Evolutionary conservation across 768 basidiomycete species (phyloP).

Genomic region (Mycena albidolilacea): DNA sequence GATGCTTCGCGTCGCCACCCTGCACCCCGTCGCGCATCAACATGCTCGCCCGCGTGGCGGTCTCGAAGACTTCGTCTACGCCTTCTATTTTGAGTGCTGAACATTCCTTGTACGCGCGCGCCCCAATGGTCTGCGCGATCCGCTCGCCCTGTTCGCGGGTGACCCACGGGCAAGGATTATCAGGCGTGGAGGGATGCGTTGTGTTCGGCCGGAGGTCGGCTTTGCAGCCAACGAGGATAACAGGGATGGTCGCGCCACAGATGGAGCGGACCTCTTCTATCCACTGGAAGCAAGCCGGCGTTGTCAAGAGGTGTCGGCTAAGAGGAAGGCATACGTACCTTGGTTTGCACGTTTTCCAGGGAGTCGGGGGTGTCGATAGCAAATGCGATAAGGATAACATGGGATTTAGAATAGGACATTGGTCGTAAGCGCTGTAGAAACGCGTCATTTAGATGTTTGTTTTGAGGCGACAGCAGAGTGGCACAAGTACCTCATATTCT

Average conservation of each 20-base stretch:
- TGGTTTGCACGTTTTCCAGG: constrained; percentile 93
- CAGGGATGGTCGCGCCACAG: constrained; percentile 93
- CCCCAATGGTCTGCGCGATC: constrained; percentile 88
- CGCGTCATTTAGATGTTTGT: constrained; percentile 31
- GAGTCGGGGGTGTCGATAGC: constrained; percentile 97
- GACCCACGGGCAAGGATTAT: constrained; percentile 69
- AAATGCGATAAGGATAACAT: constrained; percentile 98
- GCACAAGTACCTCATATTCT: constrained; percentile 88
- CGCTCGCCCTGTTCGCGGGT: constrained; percentile 86
- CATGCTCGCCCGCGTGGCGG: constrained; percentile 97
- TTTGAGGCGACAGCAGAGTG: constrained; percentile 17
- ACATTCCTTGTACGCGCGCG: constrained; percentile 95
- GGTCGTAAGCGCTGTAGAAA: constrained; percentile 86
- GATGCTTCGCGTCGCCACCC: constrained; percentile 58
- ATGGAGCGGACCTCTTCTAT: constrained; percentile 98
- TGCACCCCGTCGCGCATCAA: constrained; percentile 90
- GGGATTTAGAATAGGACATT: constrained; percentile 97
- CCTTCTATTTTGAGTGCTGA: constrained; percentile 92
- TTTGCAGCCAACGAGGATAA: constrained; percentile 97
- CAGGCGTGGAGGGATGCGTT: constrained; percentile 60
- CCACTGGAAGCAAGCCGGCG: constrained; percentile 71
- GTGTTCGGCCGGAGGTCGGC: constrained; percentile 86
- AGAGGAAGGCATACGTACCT: constrained; percentile 62
- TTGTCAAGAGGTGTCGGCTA: constrained; percentile 26
- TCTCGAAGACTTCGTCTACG: constrained; percentile 98